Evolutionary conservation across 176 grass and related monocot genomes (phyloP).

Genomic region (Pontederia paniculata): DNA sequence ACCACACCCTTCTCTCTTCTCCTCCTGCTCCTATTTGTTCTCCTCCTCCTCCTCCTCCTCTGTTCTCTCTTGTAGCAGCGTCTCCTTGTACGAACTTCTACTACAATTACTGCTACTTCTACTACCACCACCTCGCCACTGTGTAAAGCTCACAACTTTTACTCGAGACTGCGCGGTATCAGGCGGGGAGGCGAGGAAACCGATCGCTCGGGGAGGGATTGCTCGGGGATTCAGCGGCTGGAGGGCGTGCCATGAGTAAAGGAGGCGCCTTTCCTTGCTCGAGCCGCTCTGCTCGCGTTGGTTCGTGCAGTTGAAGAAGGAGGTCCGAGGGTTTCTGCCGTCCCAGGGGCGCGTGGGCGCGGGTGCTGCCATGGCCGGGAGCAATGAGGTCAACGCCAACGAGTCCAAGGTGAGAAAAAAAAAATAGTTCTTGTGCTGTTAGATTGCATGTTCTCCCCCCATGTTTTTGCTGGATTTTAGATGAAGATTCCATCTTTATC

Average conservation of each 20-base stretch:
- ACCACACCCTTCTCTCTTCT: too few relatives aligned
- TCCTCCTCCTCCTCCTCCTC: too few relatives aligned
- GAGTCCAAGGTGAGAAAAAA: slow-evolving; percentile 1
- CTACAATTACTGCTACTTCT: too few relatives aligned
- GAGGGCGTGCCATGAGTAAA: neutral
- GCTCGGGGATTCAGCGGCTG: neutral
- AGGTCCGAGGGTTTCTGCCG: neutral
- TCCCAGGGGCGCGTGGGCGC: neutral
- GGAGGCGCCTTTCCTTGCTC: neutral
- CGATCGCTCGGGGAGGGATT: neutral
- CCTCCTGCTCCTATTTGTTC: too few relatives aligned
- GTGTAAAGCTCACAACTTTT: neutral
- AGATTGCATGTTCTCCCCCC: neutral
- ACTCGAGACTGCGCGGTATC: neutral
- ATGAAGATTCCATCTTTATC: neutral
- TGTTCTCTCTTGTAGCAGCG: too few relatives aligned
- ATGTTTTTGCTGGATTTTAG: neutral
- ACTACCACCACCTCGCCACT: neutral
- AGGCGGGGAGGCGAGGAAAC: neutral
- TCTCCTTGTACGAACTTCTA: too few relatives aligned
- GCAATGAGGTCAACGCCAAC: slow-evolving; percentile 11
- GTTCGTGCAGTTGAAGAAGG: neutral
- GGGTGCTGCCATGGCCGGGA: slow-evolving; percentile 1
- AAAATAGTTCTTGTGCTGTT: neutral
- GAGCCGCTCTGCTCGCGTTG: neutral